phyloP scores from a whole-genome alignment of 805 yeast species.

The Saccharomycopsis amapae region DNA sequence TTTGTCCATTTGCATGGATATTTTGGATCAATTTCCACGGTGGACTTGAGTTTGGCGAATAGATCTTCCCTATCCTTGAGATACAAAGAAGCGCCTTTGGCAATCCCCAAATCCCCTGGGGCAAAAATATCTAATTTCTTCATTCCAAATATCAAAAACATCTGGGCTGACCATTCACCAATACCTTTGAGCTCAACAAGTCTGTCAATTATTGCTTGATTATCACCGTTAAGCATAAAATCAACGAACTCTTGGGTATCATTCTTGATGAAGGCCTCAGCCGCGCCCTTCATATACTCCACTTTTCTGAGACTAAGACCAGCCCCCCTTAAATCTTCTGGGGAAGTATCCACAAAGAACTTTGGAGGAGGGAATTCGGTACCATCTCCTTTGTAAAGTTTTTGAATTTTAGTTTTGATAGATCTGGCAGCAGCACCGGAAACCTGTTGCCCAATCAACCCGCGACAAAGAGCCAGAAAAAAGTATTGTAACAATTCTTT shows the following conservation, averaged over 20 bases:
- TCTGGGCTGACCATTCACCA: conserved; percentile 83
- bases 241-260: conserved; percentile 27
- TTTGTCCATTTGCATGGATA: conserved; percentile 32
- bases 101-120: conserved; percentile 74
- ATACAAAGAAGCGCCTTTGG: conserved; percentile 70
- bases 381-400: conserved; percentile 28
- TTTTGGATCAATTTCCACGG: conserved; percentile 30
- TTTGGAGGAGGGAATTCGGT: conserved; percentile 45
- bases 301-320: conserved; percentile 69
- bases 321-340: conserved; percentile 46
- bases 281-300: conserved; percentile 50
- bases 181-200: conserved; percentile 58
- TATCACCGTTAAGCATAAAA: conserved; percentile 33
- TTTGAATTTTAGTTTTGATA: conserved; percentile 43
- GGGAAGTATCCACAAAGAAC: conserved; percentile 33
- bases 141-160: conserved; percentile 73
- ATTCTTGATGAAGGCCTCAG: conserved; percentile 41
- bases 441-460: conserved; percentile 65
- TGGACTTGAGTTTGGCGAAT: conserved; percentile 37
- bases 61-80: conserved; percentile 46
- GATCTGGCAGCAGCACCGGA: conserved; percentile 76
- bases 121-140: conserved; percentile 66
- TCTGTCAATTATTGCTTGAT: conserved; percentile 42
- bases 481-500: conserved; percentile 27
- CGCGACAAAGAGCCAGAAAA: conserved; percentile 36